phyloP scores from a whole-genome alignment of 1,284 basidiomycete genomes.

The Melanopsichium pennsylvanicum region DNA sequence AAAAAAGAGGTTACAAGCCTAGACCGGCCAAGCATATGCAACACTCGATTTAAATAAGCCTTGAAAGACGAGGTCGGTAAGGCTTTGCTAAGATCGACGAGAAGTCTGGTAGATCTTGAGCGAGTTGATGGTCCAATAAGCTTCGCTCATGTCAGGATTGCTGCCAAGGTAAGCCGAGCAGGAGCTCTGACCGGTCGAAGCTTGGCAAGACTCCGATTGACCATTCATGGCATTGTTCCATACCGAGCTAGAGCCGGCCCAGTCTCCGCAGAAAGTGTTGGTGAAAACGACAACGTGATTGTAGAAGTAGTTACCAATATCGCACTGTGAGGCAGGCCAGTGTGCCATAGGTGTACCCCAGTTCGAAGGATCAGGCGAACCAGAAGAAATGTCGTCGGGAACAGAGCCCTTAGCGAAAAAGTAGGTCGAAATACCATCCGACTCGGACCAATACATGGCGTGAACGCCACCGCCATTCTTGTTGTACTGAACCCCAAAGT shows the following conservation, averaged over 20 bases:
- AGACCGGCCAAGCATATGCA: too few species aligned
- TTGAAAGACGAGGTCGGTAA: neutral
- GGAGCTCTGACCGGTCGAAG: slow-evolving; percentile 22
- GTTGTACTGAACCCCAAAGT: slow-evolving; percentile 73
- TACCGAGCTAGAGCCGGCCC: slow-evolving; percentile 40
- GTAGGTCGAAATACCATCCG: slow-evolving; percentile 70
- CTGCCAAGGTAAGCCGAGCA: slow-evolving; percentile 36
- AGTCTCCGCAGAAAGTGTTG: slow-evolving; percentile 50
- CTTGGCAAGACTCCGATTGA: slow-evolving; percentile 42
- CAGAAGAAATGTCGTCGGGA: slow-evolving; percentile 67
- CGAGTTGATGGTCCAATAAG: slow-evolving; percentile 54
- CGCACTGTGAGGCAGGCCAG: slow-evolving; percentile 69
- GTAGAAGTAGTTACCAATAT: slow-evolving; percentile 69
- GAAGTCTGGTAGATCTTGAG: slow-evolving; percentile 54
- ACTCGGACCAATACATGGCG: slow-evolving; percentile 40
- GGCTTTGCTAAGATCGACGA: slow-evolving; percentile 13
- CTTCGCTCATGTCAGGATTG: slow-evolving; percentile 39
- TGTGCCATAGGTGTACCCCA: slow-evolving; percentile 70
- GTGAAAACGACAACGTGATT: slow-evolving; percentile 53
- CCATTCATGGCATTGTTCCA: slow-evolving; percentile 48
- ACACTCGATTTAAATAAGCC: too few species aligned
- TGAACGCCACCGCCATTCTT: slow-evolving; percentile 71
- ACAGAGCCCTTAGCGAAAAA: slow-evolving; percentile 70
- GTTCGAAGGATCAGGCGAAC: slow-evolving; percentile 64
- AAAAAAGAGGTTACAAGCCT: too few species aligned